Evolutionary conservation across 1,284 basidiomycete species (phyloP).

Genomic region (Ceratobasidium sp.): DNA sequence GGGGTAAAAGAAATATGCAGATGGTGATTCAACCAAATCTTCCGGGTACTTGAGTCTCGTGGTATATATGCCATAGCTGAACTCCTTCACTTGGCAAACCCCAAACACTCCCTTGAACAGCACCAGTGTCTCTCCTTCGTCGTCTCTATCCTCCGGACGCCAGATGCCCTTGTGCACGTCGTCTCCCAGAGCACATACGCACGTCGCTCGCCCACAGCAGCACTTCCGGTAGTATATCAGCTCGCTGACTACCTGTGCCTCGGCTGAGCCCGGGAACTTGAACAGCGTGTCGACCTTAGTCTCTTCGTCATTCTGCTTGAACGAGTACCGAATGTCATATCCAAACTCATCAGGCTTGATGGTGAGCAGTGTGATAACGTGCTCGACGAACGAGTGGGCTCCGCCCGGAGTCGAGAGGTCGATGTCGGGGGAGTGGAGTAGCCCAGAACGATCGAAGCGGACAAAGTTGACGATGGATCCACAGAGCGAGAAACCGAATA

Average conservation of each 20-base stretch:
- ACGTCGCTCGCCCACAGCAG: constrained; percentile 18
- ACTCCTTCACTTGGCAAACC: constrained; percentile 19
- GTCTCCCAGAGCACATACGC: constrained; percentile 2
- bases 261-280: not conserved
- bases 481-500: constrained; percentile 12
- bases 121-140: constrained; percentile 24
- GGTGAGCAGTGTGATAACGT: not conserved
- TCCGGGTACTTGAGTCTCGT: not conserved
- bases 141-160: not conserved
- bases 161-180: constrained; percentile 22
- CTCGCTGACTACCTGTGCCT: constrained; percentile 3
- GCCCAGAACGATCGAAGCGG: constrained; percentile 16
- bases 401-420: not conserved
- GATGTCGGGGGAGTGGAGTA: constrained; percentile 1
- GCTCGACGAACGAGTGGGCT: not conserved
- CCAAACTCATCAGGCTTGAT: not conserved
- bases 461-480: constrained; percentile 5
- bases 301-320: not conserved
- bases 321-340: constrained; percentile 17
- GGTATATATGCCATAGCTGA: not conserved
- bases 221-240: constrained; percentile 22
- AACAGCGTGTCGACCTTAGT: not conserved
- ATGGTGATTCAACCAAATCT: not conserved
- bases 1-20: not conserved
- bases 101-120: not conserved